phyloP scores from a whole-genome alignment of 2,329 filamentous ascomycete genomes.

The Diaporthe australafricana region DNA sequence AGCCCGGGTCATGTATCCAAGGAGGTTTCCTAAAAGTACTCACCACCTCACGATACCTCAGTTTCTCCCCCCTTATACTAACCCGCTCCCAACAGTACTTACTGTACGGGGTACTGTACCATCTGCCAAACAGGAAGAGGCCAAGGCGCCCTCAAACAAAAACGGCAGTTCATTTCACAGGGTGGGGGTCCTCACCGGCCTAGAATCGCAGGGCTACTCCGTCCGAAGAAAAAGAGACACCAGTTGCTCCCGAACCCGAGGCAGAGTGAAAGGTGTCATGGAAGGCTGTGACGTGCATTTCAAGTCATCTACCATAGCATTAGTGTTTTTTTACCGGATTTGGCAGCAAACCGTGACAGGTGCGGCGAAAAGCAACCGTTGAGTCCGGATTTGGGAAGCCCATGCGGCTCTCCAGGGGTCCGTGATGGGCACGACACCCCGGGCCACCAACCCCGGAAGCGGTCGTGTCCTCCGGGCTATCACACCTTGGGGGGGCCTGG shows the following conservation, averaged over 20 bases:
- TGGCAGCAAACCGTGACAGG: conserved; percentile 6
- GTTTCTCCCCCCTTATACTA: background rate
- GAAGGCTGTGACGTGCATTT: background rate
- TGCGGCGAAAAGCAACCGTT: conserved; percentile 16
- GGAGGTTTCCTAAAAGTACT: background rate
- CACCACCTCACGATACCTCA: background rate
- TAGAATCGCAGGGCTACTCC: background rate
- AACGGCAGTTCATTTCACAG: background rate
- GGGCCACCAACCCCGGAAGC: conserved; percentile 14
- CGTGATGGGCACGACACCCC: conserved; percentile 1
- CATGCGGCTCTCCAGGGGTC: conserved; percentile 12
- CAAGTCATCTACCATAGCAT: no score
- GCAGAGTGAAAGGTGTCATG: background rate
- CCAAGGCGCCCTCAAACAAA: background rate
- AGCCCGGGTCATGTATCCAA: background rate
- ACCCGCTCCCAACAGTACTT: background rate
- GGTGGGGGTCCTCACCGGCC: background rate
- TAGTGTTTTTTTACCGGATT: background rate
- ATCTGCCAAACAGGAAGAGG: background rate
- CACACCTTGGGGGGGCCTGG: conserved; percentile 4
- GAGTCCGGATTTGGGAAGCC: background rate
- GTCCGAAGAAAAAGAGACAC: background rate
- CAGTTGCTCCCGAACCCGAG: background rate
- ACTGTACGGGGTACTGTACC: no score
- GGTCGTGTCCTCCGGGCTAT: conserved; percentile 12